phyloP scores from a whole-genome alignment of 192 early-diverging fungal genomes.

The Phlyctochytrium planicorne region DNA sequence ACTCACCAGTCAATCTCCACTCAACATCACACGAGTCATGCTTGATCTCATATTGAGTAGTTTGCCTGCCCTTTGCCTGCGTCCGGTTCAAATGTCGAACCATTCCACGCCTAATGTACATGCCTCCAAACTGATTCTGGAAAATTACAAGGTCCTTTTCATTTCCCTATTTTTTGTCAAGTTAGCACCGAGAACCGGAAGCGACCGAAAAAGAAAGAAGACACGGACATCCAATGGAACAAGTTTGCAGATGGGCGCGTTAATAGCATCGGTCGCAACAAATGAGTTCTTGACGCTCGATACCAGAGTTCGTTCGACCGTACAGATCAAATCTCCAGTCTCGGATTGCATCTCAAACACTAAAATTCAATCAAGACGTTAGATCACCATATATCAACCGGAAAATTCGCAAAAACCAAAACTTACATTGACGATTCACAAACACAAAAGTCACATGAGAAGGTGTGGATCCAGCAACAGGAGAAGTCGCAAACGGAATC shows the following conservation, averaged over 20 bases:
- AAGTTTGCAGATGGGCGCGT: neutral
- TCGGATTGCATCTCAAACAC: slow-evolving; percentile 7
- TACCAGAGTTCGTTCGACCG: neutral
- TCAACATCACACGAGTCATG: slow-evolving; percentile 3
- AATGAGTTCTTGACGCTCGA: slow-evolving; percentile 1
- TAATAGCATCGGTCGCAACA: neutral
- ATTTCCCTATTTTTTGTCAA: neutral
- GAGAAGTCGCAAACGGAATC: slow-evolving; percentile 6
- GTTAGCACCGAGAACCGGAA: neutral
- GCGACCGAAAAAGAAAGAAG: neutral
- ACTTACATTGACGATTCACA: slow-evolving; percentile 2
- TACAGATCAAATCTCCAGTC: slow-evolving; percentile 3
- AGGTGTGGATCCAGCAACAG: neutral
- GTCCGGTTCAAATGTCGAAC: neutral
- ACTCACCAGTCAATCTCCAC: slow-evolving; percentile 1
- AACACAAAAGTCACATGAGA: slow-evolving; percentile 7
- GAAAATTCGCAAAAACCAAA: neutral
- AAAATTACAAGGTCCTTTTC: neutral
- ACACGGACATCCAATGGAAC: neutral
- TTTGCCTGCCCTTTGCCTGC: neutral
- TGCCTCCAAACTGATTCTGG: slow-evolving; percentile 11
- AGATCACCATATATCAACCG: neutral
- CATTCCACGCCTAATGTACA: neutral
- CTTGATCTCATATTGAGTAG: neutral
- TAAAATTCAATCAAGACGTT: neutral